Conservation (phyloP, 2,329 filamentous ascomycete genomes). For the Fusarium abutilonis region DNA sequence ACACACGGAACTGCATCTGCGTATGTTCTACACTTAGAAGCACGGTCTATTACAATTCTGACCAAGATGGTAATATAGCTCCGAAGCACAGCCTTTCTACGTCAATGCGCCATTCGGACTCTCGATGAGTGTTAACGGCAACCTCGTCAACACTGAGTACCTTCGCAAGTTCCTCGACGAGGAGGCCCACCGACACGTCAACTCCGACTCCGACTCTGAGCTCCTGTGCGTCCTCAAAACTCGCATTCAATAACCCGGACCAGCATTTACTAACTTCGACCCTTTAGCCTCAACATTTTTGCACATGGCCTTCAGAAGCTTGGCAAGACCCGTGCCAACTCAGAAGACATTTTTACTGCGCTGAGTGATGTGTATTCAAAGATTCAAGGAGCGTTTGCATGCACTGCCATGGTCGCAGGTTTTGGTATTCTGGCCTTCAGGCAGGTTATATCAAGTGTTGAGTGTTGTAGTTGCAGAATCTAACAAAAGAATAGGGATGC, state of each 20-base stretch:
- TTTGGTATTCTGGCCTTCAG: conserved; percentile 84
- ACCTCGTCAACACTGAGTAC: conserved; percentile 80
- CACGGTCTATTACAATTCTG: background rate
- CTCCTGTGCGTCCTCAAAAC: conserved; percentile 20
- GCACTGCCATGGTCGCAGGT: conserved; percentile 82
- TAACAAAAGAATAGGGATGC: conserved; percentile 41
- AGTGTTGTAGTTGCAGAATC: conserved; percentile 62
- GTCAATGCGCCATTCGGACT: conserved; percentile 72
- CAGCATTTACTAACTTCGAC: conserved; percentile 57
- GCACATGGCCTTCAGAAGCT: conserved; percentile 83
- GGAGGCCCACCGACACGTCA: conserved; percentile 85
- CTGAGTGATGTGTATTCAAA: conserved; percentile 76
- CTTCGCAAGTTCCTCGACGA: conserved; percentile 77
- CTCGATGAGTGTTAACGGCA: conserved; percentile 75
- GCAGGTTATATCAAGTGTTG: conserved; percentile 59
- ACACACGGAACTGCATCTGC: conserved; percentile 80
- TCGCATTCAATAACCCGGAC: background rate
- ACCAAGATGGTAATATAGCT: conserved; percentile 57
- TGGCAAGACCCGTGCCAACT: conserved; percentile 82
- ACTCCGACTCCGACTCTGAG: conserved; percentile 86
- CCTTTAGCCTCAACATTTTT: conserved; percentile 83
- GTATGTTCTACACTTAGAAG: conserved; percentile 35
- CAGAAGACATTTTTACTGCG: conserved; percentile 78
- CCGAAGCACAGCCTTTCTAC: conserved; percentile 92
- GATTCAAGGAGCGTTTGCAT: conserved; percentile 81